Evolutionary conservation across 306 rosid genomes (phyloP).

Genomic region (Ammopiptanthus mongolicus): DNA sequence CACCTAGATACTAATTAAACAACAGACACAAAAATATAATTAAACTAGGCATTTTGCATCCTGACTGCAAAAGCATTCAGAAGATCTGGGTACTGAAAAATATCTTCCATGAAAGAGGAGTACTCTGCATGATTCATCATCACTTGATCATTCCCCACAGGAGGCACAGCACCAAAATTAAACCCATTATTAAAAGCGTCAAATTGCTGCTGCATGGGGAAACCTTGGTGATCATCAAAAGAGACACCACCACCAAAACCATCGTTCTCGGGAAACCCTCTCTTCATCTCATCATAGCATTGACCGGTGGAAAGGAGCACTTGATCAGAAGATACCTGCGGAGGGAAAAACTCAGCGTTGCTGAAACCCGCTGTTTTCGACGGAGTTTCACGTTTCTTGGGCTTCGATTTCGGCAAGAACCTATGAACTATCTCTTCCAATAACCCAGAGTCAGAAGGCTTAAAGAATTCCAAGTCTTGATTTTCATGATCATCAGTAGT

Average conservation of each 20-base stretch:
- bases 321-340: neutral
- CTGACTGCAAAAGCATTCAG: conserved; percentile 41
- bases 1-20: neutral
- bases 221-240: conserved; percentile 25
- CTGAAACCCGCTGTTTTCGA: neutral
- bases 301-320: conserved; percentile 2
- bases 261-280: conserved; percentile 9
- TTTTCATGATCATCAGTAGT: neutral
- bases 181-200: conserved; percentile 16
- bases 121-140: conserved; percentile 23
- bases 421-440: conserved; percentile 66
- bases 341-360: neutral
- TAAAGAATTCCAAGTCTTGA: conserved; percentile 42
- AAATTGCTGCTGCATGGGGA: conserved; percentile 30
- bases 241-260: conserved; percentile 2
- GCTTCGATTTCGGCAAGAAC: conserved; percentile 44
- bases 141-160: conserved; percentile 28
- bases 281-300: neutral
- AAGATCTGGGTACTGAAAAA: conserved; percentile 54
- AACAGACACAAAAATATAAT: neutral
- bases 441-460: conserved; percentile 63
- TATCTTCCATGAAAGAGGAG: conserved; percentile 31
- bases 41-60: conserved; percentile 46
- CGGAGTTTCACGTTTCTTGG: neutral
- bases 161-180: neutral